phyloP scores from a whole-genome alignment of 768 basidiomycete genomes.

The Pluteus cervinus region DNA sequence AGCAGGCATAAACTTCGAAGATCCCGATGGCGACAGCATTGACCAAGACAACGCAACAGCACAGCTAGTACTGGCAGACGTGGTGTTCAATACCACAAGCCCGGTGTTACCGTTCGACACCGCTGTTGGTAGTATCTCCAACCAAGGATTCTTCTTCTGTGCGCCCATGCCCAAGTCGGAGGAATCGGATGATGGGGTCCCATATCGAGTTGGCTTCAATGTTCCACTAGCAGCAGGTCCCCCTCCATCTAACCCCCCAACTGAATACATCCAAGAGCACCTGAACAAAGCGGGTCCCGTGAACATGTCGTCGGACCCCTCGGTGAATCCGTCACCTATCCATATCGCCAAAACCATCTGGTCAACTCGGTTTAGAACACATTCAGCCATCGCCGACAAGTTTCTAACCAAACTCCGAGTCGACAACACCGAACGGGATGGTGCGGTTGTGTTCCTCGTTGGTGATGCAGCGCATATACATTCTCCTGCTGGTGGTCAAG shows the following conservation, averaged over 20 bases:
- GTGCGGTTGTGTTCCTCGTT: too few species aligned
- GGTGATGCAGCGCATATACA: constrained; percentile 47
- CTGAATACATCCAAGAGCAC: constrained; percentile 36
- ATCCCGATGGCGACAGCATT: constrained; percentile 28
- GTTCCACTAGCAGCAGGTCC: constrained; percentile 27
- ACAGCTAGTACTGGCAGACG: constrained; percentile 43
- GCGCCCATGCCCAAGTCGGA: constrained; percentile 28
- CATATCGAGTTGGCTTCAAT: constrained; percentile 35
- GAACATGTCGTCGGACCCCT: too few species aligned
- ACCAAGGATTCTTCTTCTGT: constrained; percentile 26
- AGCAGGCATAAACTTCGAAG: constrained; percentile 34
- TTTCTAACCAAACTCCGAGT: too few species aligned
- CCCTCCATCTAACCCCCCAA: constrained; percentile 29
- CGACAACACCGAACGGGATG: too few species aligned
- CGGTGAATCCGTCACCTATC: too few species aligned
- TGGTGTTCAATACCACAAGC: constrained; percentile 26
- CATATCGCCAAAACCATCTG: too few species aligned
- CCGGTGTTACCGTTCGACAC: constrained; percentile 15
- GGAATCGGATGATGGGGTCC: constrained; percentile 6
- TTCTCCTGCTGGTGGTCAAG: constrained; percentile 49
- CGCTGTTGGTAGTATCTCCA: constrained; percentile 17
- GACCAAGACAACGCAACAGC: constrained; percentile 21
- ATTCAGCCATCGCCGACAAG: too few species aligned
- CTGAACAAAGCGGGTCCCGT: constrained; percentile 34
- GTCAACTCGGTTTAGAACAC: too few species aligned